A percentile compares a stretch with the other conserved stretches of the same genome.
phyloP scores from a whole-genome alignment of 2,329 filamentous ascomycete genomes.

The Bipolaris oryzae region DNA sequence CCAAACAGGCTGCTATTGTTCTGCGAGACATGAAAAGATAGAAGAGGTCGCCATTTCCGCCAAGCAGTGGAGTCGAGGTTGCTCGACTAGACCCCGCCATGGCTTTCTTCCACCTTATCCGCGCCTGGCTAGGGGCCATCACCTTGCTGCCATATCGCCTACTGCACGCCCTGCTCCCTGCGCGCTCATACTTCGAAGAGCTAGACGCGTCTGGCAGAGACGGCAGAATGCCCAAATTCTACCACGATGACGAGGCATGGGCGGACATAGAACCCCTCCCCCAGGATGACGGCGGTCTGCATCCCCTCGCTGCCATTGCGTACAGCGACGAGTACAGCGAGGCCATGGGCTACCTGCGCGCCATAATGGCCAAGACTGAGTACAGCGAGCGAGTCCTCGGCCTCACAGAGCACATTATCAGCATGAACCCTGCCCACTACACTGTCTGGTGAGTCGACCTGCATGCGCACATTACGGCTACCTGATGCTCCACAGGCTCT shows the following conservation, averaged over 20 bases:
- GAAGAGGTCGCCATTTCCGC: conserved; percentile 20
- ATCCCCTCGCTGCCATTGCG: conserved; percentile 88
- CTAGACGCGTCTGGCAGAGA: conserved; percentile 6
- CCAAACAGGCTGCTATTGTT: conserved; percentile 24
- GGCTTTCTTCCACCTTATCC: conserved; percentile 22
- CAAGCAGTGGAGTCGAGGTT: conserved; percentile 19
- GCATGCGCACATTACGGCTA: neutral
- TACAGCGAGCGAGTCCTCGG: conserved; percentile 76
- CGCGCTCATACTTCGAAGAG: neutral
- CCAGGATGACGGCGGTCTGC: conserved; percentile 74
- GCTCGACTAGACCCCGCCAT: conserved; percentile 21
- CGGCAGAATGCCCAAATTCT: conserved; percentile 47
- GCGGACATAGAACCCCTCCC: conserved; percentile 82
- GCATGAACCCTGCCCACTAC: conserved; percentile 95
- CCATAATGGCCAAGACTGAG: conserved; percentile 89
- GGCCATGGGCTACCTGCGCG: conserved; percentile 90
- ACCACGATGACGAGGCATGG: conserved; percentile 76
- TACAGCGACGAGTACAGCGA: conserved; percentile 90
- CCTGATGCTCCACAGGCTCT: conserved; percentile 64
- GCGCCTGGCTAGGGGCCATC: conserved; percentile 21
- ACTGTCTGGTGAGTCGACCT: conserved; percentile 76
- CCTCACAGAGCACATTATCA: conserved; percentile 88
- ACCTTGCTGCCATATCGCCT: conserved; percentile 20
- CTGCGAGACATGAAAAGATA: conserved; percentile 2
- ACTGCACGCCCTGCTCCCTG: conserved; percentile 13